Percentiles rank a stretch among this genome's conserved stretches.
These are phyloP conservation scores for Phyllosticta paracitricarpa DNA, from an alignment of 2,329 filamentous ascomycete genomes.

Conservation along the genomic window DNA sequence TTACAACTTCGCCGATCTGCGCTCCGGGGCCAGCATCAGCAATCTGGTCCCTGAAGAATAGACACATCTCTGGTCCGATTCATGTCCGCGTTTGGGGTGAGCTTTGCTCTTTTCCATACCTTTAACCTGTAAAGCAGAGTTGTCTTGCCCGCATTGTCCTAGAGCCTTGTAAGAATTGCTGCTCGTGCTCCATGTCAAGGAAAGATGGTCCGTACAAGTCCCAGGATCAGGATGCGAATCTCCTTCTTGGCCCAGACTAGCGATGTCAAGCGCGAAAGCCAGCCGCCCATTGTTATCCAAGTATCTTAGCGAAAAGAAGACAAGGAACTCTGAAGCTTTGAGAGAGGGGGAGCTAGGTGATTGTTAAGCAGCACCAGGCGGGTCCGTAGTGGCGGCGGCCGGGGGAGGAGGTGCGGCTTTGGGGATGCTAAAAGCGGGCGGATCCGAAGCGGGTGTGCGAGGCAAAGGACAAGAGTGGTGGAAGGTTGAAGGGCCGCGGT, in stretches of 20 bases:
- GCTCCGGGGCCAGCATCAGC: constrained; percentile 5
- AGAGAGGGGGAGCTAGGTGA: constrained; percentile 1
- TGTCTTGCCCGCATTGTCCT: constrained; percentile 99
- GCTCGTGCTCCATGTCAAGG: neutral
- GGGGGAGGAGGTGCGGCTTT: constrained; percentile 4
- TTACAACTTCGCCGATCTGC: constrained; percentile 96
- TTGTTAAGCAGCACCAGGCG: constrained; percentile 2
- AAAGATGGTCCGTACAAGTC: constrained; percentile 57
- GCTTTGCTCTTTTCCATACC: constrained; percentile 39
- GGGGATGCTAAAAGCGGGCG: neutral
- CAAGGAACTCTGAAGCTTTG: neutral
- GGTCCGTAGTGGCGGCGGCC: constrained; percentile 2
- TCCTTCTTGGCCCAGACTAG: constrained; percentile 92
- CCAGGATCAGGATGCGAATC: constrained; percentile 89
- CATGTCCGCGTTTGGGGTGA: neutral
- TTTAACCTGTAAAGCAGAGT: constrained; percentile 93
- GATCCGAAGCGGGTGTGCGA: neutral
- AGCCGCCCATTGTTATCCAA: constrained; percentile 42
- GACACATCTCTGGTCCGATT: neutral
- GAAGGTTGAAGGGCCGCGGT: neutral
- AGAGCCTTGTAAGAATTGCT: constrained; percentile 10
- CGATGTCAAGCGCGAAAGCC: constrained; percentile 52
- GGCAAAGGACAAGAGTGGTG: constrained; percentile 1
- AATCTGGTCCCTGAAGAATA: neutral
- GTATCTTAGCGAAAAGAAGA: neutral